These are phyloP conservation scores for Vitis labrusca DNA, from an alignment of 164 flowering plant species.

Conservation along the genomic window DNA sequence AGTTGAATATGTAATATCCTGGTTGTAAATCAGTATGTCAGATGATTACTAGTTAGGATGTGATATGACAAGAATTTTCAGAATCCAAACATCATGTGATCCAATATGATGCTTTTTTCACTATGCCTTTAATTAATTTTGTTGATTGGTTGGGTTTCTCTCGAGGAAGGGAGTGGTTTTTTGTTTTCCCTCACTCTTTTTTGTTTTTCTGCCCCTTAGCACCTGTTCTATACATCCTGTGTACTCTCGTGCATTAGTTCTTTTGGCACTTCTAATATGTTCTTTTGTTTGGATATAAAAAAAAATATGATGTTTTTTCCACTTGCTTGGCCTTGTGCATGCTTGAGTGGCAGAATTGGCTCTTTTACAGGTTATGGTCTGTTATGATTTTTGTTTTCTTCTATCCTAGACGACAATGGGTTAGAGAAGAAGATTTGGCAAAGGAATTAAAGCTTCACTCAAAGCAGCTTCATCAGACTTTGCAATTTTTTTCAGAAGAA, in stretches of 20 bases:
- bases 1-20: not conserved
- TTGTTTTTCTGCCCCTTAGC: not conserved
- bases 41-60: not conserved
- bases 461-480: conserved; percentile 81
- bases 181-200: too few species aligned
- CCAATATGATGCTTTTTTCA: not conserved
- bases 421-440: conserved; percentile 94
- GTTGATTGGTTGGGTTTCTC: too few species aligned
- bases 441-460: conserved; percentile 86
- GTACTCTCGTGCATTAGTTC: too few species aligned
- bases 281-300: not conserved
- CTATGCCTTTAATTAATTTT: not conserved
- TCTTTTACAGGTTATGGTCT: not conserved
- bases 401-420: conserved; percentile 83
- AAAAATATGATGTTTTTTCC: not conserved
- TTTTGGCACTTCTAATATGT: too few species aligned
- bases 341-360: not conserved
- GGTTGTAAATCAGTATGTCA: not conserved
- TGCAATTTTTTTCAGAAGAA: conserved; percentile 86
- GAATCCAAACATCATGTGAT: not conserved
- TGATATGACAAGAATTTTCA: not conserved
- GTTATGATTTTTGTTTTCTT: conserved; percentile 1
- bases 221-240: not conserved
- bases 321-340: too few species aligned
- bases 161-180: too few species aligned